Conservation (phyloP, 805 yeast genomes). For the Candida anglica region DNA sequence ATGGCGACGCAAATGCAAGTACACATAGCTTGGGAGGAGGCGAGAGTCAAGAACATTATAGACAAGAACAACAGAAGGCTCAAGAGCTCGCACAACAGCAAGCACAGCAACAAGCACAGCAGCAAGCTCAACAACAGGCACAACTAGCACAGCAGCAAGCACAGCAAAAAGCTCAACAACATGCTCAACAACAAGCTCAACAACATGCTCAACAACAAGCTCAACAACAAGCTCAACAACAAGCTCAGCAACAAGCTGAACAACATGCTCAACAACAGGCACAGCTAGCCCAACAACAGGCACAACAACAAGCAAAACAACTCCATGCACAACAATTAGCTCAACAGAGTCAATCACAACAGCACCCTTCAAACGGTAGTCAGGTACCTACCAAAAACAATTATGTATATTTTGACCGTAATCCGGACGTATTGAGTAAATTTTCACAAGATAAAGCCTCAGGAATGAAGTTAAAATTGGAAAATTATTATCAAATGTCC, state of each 20-base stretch:
- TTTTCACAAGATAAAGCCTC: conserved; percentile 79
- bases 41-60: conserved; percentile 5
- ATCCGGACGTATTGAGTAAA: conserved; percentile 75
- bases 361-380: not conserved
- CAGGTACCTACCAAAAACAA: conserved; percentile 21
- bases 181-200: conserved; percentile 10
- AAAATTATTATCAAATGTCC: conserved; percentile 79
- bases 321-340: conserved; percentile 7
- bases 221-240: conserved; percentile 7
- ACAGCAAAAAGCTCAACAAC: conserved; percentile 10
- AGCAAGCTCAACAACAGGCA: conserved; percentile 6
- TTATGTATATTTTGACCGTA: conserved; percentile 73
- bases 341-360: conserved; percentile 9
- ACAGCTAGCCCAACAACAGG: conserved; percentile 7
- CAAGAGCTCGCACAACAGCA: conserved; percentile 7
- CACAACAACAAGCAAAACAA: conserved; percentile 2
- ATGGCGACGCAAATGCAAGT: conserved; percentile 1
- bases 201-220: conserved; percentile 9
- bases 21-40: conserved; percentile 1
- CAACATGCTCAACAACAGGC: conserved; percentile 8
- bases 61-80: conserved; percentile 5
- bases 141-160: conserved; percentile 10
- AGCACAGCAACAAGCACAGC: conserved; percentile 7
- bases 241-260: conserved; percentile 8
- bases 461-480: conserved; percentile 75